Evolutionary conservation across 495 filamentous ascomycete genomes (phyloP).

Genomic region (Hypomontagnella submonticulosa): DNA sequence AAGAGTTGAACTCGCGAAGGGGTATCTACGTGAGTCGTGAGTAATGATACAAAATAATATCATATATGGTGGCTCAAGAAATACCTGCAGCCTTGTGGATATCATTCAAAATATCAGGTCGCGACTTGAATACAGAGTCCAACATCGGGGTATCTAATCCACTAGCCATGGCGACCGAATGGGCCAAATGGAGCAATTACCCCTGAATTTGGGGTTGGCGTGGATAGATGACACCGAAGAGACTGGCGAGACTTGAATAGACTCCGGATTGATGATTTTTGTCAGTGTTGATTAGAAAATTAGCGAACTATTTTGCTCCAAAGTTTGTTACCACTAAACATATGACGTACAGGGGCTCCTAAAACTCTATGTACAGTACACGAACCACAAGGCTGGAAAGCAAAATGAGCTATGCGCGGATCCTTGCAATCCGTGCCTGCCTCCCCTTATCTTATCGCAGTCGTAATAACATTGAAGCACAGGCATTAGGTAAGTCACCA

Average conservation of each 20-base stretch:
- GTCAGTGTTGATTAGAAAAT: neutral
- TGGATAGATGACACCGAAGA: neutral
- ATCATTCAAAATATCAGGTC: conserved; percentile 57
- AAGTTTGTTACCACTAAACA: conserved; percentile 16
- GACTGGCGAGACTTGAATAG: neutral
- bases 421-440: neutral
- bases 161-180: conserved; percentile 49
- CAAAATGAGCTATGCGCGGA: neutral
- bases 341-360: conserved; percentile 38
- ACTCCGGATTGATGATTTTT: conserved; percentile 1
- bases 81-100: conserved; percentile 60
- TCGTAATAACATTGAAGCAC: too few species aligned
- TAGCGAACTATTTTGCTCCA: conserved; percentile 13
- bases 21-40: conserved; percentile 50
- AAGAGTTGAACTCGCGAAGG: conserved; percentile 60
- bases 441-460: neutral
- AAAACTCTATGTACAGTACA: neutral
- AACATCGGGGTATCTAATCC: conserved; percentile 56
- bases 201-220: neutral
- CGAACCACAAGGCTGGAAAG: conserved; percentile 16
- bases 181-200: conserved; percentile 11
- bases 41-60: conserved; percentile 24
- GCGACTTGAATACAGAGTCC: conserved; percentile 55
- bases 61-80: conserved; percentile 14
- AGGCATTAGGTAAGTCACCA: too few species aligned